Evolutionary conservation across 805 yeast genomes (phyloP).

Genomic region (Metschnikowia noctiluminum): DNA sequence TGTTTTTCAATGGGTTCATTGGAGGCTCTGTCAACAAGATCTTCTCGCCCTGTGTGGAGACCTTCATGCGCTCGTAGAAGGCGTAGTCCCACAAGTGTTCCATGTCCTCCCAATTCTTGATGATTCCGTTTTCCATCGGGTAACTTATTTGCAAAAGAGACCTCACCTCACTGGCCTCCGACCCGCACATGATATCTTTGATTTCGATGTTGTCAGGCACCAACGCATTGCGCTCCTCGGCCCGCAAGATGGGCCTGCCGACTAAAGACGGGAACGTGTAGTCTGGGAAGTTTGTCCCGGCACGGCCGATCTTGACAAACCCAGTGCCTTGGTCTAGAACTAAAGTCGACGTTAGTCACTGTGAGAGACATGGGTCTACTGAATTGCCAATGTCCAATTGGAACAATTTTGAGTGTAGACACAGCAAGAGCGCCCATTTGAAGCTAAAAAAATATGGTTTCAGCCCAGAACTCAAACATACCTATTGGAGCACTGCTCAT

Average conservation of each 20-base stretch:
- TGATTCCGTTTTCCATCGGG: slow-evolving; percentile 98
- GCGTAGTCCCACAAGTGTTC: slow-evolving; percentile 98
- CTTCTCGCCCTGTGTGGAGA: slow-evolving; percentile 71
- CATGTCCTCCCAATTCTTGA: slow-evolving; percentile 97
- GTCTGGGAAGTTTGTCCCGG: slow-evolving; percentile 96
- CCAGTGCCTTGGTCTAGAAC: slow-evolving; percentile 99
- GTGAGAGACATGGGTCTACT: not conserved
- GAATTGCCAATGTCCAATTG: no score
- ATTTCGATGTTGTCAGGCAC: slow-evolving; percentile 65
- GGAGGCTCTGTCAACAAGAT: slow-evolving; percentile 95
- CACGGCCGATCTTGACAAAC: slow-evolving; percentile 94
- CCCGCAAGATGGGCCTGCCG: slow-evolving; percentile 94
- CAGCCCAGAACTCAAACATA: slow-evolving; percentile 6
- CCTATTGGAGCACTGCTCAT: slow-evolving; percentile 22
- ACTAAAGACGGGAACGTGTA: slow-evolving; percentile 95
- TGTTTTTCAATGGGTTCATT: slow-evolving; percentile 88
- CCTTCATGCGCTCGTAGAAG: slow-evolving; percentile 83
- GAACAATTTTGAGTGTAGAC: not conserved
- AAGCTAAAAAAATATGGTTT: no score
- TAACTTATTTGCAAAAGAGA: slow-evolving; percentile 89
- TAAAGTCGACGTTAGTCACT: slow-evolving; percentile 14
- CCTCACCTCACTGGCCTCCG: slow-evolving; percentile 88
- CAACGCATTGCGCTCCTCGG: slow-evolving; percentile 75
- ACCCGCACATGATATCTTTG: slow-evolving; percentile 97
- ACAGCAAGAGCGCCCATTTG: not conserved